A percentile compares a stretch with the other conserved stretches of the same genome.
These are phyloP conservation scores for Saccharomyces mikatae DNA, from an alignment of 805 yeast species.

Conservation along the genomic window DNA sequence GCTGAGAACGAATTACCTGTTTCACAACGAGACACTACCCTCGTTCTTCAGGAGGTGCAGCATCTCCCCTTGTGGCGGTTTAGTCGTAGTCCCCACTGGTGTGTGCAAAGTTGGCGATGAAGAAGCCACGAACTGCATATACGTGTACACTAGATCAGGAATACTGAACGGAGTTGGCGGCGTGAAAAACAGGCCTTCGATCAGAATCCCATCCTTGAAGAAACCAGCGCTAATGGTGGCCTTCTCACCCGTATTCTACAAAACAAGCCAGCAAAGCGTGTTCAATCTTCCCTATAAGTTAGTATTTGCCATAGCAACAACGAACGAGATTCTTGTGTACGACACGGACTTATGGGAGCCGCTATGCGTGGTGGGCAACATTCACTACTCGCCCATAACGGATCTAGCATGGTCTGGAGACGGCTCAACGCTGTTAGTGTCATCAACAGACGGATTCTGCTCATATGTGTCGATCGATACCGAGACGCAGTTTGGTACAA, in stretches of 20 bases:
- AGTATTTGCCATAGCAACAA: constrained; percentile 89
- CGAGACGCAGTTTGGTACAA: constrained; percentile 46
- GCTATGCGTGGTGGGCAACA: constrained; percentile 62
- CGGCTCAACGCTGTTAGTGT: constrained; percentile 60
- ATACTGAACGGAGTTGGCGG: constrained; percentile 25
- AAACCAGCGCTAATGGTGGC: constrained; percentile 79
- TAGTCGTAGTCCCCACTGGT: constrained; percentile 76
- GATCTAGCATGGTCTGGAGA: constrained; percentile 80
- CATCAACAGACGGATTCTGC: constrained; percentile 92
- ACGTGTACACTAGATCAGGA: constrained; percentile 66
- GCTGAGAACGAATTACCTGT: constrained; percentile 31
- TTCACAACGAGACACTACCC: constrained; percentile 80
- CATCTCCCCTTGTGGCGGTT: constrained; percentile 84
- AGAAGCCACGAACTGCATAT: constrained; percentile 61
- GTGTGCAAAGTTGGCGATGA: constrained; percentile 39
- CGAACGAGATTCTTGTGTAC: constrained; percentile 72
- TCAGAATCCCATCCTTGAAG: constrained; percentile 68
- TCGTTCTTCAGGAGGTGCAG: constrained; percentile 82
- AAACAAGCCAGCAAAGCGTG: constrained; percentile 15
- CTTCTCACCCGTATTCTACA: constrained; percentile 59
- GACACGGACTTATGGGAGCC: constrained; percentile 69
- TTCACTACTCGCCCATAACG: constrained; percentile 84
- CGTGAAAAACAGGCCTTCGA: constrained; percentile 57
- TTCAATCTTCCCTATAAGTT: constrained; percentile 60
- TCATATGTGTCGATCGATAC: constrained; percentile 52